Conservation (phyloP, 148 eudicot genomes). For the Camellia japonica region DNA sequence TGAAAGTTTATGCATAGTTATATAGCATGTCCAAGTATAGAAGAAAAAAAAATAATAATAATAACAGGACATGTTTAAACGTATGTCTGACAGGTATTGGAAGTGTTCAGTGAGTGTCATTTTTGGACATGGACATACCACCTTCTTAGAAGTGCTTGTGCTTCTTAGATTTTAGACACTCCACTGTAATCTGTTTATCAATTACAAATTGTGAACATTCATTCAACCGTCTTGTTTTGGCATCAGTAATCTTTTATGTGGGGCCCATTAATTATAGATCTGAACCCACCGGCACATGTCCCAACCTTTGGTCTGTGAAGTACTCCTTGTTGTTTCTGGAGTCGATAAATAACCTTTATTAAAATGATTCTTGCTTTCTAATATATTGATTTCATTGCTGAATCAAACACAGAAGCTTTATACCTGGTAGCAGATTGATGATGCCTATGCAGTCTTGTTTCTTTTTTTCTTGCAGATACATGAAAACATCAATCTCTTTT, state of each 20-base stretch:
- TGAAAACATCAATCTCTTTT: conserved; percentile 67
- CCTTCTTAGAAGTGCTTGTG: too few relatives aligned
- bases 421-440: background rate
- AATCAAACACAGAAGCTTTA: background rate
- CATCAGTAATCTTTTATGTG: background rate
- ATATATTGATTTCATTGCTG: background rate
- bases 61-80: too few relatives aligned
- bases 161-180: background rate
- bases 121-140: too few relatives aligned
- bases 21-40: too few relatives aligned
- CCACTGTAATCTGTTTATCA: background rate
- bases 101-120: too few relatives aligned
- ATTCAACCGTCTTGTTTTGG: too few relatives aligned
- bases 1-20: too few relatives aligned
- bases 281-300: background rate
- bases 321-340: background rate
- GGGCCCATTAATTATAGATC: background rate
- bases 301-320: background rate
- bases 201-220: background rate
- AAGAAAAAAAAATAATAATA: too few relatives aligned
- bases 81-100: too few relatives aligned
- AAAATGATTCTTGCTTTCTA: background rate
- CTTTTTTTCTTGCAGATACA: conserved; percentile 55
- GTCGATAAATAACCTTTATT: background rate
- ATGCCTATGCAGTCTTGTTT: conserved; percentile 9